Evolutionary conservation across 768 basidiomycete genomes (phyloP).

Genomic region (Lepiota venenata): DNA sequence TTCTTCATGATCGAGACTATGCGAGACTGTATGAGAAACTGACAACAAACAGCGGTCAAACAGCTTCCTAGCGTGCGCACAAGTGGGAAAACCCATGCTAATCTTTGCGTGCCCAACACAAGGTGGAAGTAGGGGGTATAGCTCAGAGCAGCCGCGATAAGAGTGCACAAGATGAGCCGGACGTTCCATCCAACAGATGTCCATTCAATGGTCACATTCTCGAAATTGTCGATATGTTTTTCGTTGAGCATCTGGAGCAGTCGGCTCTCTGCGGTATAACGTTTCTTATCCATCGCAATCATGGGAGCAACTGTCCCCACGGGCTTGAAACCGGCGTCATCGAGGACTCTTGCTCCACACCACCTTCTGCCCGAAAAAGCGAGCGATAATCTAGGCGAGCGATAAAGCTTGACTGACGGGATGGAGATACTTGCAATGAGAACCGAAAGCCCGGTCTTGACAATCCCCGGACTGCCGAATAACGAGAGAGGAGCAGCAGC

Average conservation of each 20-base stretch:
- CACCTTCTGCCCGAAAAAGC: background rate
- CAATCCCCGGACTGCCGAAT: constrained; percentile 21
- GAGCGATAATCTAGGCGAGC: too few species aligned
- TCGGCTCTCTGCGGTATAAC: background rate
- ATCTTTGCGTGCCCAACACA: background rate
- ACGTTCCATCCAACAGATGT: background rate
- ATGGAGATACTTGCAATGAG: constrained; percentile 14
- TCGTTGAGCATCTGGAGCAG: background rate
- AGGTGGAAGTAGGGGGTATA: background rate
- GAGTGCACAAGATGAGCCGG: background rate
- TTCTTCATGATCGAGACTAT: background rate
- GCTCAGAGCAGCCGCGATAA: background rate
- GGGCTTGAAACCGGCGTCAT: constrained; percentile 4
- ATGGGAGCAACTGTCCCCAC: background rate
- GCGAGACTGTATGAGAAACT: constrained; percentile 15
- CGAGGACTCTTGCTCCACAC: background rate
- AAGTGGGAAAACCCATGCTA: constrained; percentile 15
- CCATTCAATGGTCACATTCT: background rate
- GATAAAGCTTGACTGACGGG: too few species aligned
- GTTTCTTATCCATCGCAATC: background rate
- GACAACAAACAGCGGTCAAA: constrained; percentile 11
- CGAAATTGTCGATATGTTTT: background rate
- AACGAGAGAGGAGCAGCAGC: constrained; percentile 21
- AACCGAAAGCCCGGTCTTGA: constrained; percentile 15
- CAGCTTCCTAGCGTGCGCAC: constrained; percentile 13